Evolutionary conservation across 2,329 filamentous ascomycete species (phyloP), one percentile per base, ranked within the genome.

Genomic region (Cordyceps tenuipes): DNA sequence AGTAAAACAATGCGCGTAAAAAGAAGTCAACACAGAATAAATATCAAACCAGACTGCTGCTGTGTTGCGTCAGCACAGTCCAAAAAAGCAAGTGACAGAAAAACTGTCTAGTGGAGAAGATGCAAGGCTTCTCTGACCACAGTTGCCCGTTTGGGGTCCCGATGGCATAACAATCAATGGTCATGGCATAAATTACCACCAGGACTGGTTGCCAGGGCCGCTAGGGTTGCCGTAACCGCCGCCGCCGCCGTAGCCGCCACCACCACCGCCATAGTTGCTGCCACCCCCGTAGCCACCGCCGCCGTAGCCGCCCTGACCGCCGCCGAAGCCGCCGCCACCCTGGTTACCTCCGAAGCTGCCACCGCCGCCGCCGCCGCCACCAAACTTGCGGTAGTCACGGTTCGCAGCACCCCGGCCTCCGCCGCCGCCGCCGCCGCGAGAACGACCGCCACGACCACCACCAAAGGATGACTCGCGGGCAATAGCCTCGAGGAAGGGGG

Each of bases 401-500:
- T 87, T 96, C 68, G 87, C 79, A 70, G 75, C 76, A 54, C 89
- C 87, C 70, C 89, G 86, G 62, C 91, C 87, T 63, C 89, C 82
- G 64, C 88, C 83, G 65, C 84, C 80, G 31, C 49, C 49, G 62
- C 86, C 79, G 23, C 78, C 74, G 59, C 72, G 69, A 57, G 68
- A 67, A 53, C 82, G 77, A 62, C 87, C 80, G 59, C 86, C 76
- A 60, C 87, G 77, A 53, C 87, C 49, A 57, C 91, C 88, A 61
- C 90, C 90, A 67, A 85, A 96, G 68, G 89, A 89, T 65, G 91
- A 89, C 78, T 99, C 94, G 64, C 94, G 91, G 69, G 94, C 93
- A 76, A 99, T 96, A 71, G 89, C 95, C 83, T 99, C 94, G 63
- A 99, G 83, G 85, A 97, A 99, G 52, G 82, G 73, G 36, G 94